Percentiles rank a stretch among this genome's conserved stretches.
phyloP scores from a whole-genome alignment of 352 stramenopile genomes.

The Phytophthora brassicae region DNA sequence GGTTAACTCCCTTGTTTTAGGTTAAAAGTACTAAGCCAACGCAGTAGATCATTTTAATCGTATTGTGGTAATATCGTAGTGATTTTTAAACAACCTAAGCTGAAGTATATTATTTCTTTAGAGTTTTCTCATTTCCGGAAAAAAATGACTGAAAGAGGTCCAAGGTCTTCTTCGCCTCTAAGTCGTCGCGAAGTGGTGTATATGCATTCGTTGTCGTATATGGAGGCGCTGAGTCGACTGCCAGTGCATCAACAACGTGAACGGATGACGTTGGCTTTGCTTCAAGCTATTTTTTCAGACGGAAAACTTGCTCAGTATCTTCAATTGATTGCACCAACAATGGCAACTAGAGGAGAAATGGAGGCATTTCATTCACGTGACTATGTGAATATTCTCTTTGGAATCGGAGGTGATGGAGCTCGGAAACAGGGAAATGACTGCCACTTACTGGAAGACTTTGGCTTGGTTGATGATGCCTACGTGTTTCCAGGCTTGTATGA shows the following conservation, averaged over 20 bases:
- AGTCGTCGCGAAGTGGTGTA: conserved; percentile 4
- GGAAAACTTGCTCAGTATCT: conserved; percentile 22
- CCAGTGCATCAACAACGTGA: conserved; percentile 44
- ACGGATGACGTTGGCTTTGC: conserved; percentile 47
- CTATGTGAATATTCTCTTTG: conserved; percentile 6
- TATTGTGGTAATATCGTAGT: too few species aligned
- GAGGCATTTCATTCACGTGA: conserved; percentile 37
- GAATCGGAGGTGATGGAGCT: background rate
- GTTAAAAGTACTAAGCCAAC: too few species aligned
- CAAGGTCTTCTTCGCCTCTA: too few species aligned
- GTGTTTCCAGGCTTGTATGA: conserved; percentile 53
- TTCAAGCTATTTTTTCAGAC: conserved; percentile 22
- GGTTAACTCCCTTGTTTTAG: too few species aligned
- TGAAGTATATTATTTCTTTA: too few species aligned
- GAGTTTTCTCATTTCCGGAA: too few species aligned
- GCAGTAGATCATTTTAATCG: too few species aligned
- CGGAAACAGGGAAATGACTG: background rate
- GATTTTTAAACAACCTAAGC: too few species aligned
- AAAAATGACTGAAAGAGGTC: background rate
- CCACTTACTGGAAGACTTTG: conserved; percentile 32
- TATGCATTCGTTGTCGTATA: conserved; percentile 18
- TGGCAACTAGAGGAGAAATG: conserved; percentile 32
- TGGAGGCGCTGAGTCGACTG: conserved; percentile 32
- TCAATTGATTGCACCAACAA: conserved; percentile 39
- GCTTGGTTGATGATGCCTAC: conserved; percentile 70